These are phyloP conservation scores for Verticillium tricorpus DNA, from an alignment of 2,329 filamentous ascomycete species.

Conservation along the genomic window DNA sequence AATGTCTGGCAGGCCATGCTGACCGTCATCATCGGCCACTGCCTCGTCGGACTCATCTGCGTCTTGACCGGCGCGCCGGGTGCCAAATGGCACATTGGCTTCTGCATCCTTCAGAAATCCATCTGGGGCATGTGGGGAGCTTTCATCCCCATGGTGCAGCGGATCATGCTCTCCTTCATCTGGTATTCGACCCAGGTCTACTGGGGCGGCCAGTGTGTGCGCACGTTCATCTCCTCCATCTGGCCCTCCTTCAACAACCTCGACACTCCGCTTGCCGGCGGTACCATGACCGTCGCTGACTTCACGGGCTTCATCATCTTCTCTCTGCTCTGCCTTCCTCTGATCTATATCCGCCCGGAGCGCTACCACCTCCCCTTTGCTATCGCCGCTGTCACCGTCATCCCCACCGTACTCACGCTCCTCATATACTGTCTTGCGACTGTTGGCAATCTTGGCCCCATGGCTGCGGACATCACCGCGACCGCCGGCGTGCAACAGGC, in stretches of 20 bases:
- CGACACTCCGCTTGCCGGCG: conserved; percentile 9
- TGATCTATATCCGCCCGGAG: conserved; percentile 21
- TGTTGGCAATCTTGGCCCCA: conserved; percentile 17
- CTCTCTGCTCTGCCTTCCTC: conserved; percentile 17
- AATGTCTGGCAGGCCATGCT: conserved; percentile 23
- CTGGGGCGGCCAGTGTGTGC: conserved; percentile 20
- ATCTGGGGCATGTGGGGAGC: conserved; percentile 21
- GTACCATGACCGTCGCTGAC: conserved; percentile 15
- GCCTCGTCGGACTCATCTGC: conserved; percentile 19
- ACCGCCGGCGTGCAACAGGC: conserved; percentile 16
- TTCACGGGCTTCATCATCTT: conserved; percentile 18
- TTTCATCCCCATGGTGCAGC: conserved; percentile 19
- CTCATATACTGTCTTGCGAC: conserved; percentile 23
- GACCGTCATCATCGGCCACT: conserved; percentile 18
- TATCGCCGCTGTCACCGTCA: conserved; percentile 16
- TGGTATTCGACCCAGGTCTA: conserved; percentile 21
- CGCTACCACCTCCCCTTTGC: conserved; percentile 19
- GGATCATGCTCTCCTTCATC: conserved; percentile 19
- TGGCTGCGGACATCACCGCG: conserved; percentile 16
- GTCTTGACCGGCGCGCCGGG: conserved; percentile 19
- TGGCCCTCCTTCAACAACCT: conserved; percentile 16
- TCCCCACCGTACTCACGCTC: conserved; percentile 22
- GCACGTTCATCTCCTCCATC: conserved; percentile 14
- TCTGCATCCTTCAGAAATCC: conserved; percentile 19
- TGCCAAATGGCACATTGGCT: conserved; percentile 22